Evolutionary conservation across 192 early-diverging fungal species (phyloP).

Genomic region (Entophlyctis luteolus): DNA sequence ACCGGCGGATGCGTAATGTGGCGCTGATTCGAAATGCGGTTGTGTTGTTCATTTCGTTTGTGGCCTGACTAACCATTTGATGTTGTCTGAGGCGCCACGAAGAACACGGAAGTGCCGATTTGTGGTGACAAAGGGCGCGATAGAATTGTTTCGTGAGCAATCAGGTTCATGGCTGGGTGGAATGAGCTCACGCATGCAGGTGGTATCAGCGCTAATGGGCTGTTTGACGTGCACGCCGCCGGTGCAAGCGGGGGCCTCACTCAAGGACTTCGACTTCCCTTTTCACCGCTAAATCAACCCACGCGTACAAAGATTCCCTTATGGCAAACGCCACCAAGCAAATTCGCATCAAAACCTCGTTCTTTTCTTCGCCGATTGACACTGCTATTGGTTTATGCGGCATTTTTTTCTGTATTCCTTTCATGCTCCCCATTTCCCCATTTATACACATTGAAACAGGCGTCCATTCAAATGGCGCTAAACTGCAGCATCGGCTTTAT

Average conservation of each 20-base stretch:
- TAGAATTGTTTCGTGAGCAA: too few species aligned
- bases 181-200: too few species aligned
- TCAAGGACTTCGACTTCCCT: slow-evolving; percentile 96
- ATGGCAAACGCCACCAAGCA: slow-evolving; percentile 85
- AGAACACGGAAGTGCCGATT: too few species aligned
- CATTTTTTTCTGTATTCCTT: neutral
- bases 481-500: slow-evolving; percentile 94
- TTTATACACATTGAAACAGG: slow-evolving; percentile 68
- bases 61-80: too few species aligned
- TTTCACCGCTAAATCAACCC: slow-evolving; percentile 90
- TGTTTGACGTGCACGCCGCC: slow-evolving; percentile 73
- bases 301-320: slow-evolving; percentile 71
- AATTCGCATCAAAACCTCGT: slow-evolving; percentile 86
- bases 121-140: too few species aligned
- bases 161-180: too few species aligned
- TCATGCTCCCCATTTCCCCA: neutral
- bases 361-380: slow-evolving; percentile 96
- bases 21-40: too few species aligned
- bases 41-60: too few species aligned
- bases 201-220: slow-evolving; percentile 77
- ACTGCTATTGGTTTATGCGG: slow-evolving; percentile 69
- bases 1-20: too few species aligned
- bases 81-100: too few species aligned
- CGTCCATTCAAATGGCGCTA: slow-evolving; percentile 96
- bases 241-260: slow-evolving; percentile 81